Conservation (phyloP, 345 rosid genomes). For the Bretschneidera sinensis region DNA sequence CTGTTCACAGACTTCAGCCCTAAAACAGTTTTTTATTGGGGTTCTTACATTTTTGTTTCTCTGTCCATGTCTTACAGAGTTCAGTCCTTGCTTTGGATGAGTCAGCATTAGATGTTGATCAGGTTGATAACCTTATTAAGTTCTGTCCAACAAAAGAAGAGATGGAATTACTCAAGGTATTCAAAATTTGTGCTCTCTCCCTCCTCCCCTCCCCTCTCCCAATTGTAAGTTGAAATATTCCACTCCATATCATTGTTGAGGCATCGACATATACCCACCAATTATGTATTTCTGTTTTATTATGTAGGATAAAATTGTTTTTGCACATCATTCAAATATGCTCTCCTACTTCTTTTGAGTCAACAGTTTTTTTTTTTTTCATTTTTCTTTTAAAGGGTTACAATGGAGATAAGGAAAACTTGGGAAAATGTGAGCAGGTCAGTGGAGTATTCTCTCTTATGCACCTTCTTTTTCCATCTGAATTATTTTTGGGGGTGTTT, state of each 20-base stretch:
- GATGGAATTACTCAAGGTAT: constrained; percentile 65
- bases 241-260: too few relatives aligned
- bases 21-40: background rate
- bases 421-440: constrained; percentile 87
- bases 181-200: constrained; percentile 1
- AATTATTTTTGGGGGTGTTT: background rate
- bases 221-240: too few relatives aligned
- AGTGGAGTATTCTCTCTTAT: constrained; percentile 13
- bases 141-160: constrained; percentile 91
- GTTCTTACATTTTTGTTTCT: constrained; percentile 20
- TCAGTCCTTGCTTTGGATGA: constrained; percentile 75
- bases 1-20: constrained; percentile 1
- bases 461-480: constrained; percentile 6
- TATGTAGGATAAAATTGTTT: too few relatives aligned
- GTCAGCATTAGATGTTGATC: constrained; percentile 69
- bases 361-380: too few relatives aligned
- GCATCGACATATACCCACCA: too few relatives aligned
- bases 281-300: too few relatives aligned
- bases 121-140: constrained; percentile 75
- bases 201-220: background rate
- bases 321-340: too few relatives aligned
- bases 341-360: background rate
- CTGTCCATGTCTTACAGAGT: constrained; percentile 42
- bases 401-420: constrained; percentile 52
- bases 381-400: constrained; percentile 37